A percentile compares a stretch with the other conserved stretches of the same genome.
These are phyloP conservation scores for Pelargonium fulgidum DNA, from an alignment of 441 rosid genomes.

Conservation along the genomic window DNA sequence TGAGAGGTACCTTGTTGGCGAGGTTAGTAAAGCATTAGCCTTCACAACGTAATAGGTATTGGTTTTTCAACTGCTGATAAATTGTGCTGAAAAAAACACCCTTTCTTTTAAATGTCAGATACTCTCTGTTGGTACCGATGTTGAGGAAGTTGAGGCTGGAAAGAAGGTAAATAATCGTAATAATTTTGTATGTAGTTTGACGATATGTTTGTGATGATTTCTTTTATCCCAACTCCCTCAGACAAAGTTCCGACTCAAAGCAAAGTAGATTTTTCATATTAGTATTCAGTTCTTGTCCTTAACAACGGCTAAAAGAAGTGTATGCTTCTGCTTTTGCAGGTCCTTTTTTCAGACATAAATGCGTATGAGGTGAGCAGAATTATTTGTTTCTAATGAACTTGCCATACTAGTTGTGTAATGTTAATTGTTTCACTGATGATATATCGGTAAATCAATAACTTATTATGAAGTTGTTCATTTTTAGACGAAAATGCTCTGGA, in stretches of 20 bases:
- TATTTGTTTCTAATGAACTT: too few species aligned
- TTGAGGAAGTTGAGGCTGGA: constrained; percentile 50
- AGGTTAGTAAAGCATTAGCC: constrained; percentile 39
- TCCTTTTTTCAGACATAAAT: constrained; percentile 73
- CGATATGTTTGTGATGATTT: neutral
- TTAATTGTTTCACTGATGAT: neutral
- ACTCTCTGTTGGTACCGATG: constrained; percentile 61
- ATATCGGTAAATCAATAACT: neutral
- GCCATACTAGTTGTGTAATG: neutral
- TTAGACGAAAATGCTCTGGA: neutral
- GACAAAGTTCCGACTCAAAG: too few species aligned
- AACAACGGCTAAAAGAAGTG: neutral
- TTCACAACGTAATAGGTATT: neutral
- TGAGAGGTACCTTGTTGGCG: constrained; percentile 76
- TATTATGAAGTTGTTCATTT: neutral
- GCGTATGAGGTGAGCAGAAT: constrained; percentile 55
- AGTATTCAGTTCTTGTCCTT: neutral
- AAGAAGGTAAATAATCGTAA: constrained; percentile 47
- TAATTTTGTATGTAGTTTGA: neutral
- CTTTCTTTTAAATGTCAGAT: constrained; percentile 28
- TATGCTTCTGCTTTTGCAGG: constrained; percentile 34
- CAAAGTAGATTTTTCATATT: neutral
- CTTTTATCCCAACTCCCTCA: too few species aligned
- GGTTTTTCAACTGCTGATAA: too few species aligned
- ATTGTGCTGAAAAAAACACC: neutral